Evolutionary conservation across 2,329 filamentous ascomycete genomes (phyloP).

Genomic region (Scolecobasidium constrictum): DNA sequence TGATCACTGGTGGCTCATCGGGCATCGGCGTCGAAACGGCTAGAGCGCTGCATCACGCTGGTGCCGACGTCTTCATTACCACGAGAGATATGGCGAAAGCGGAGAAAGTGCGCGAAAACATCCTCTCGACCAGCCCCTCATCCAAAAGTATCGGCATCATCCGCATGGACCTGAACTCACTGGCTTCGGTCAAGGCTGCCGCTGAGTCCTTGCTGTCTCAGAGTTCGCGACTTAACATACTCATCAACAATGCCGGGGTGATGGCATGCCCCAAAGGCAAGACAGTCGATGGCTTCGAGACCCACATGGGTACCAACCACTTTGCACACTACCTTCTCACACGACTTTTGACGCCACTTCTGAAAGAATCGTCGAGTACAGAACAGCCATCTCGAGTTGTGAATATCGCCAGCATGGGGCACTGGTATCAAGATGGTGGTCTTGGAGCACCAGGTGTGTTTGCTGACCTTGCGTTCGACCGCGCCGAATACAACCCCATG

Average conservation of each 20-base stretch:
- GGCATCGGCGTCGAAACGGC: slow-evolving; percentile 16
- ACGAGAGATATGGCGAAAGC: slow-evolving; percentile 32
- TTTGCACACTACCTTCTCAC: slow-evolving; percentile 44
- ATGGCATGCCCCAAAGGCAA: slow-evolving; percentile 16
- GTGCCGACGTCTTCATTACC: slow-evolving; percentile 34
- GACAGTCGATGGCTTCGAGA: slow-evolving; percentile 33
- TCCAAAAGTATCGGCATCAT: slow-evolving; percentile 15
- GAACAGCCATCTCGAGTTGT: slow-evolving; percentile 37
- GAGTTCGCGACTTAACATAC: slow-evolving; percentile 7
- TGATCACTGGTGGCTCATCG: slow-evolving; percentile 20
- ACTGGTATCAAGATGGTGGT: not conserved
- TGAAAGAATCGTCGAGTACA: slow-evolving; percentile 29
- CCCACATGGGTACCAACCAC: slow-evolving; percentile 43
- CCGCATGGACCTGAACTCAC: slow-evolving; percentile 16
- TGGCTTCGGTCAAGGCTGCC: slow-evolving; percentile 15
- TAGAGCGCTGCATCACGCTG: slow-evolving; percentile 22
- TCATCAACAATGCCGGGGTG: slow-evolving; percentile 12
- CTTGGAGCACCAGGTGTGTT: slow-evolving; percentile 11
- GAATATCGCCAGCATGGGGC: slow-evolving; percentile 4
- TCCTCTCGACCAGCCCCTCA: slow-evolving; percentile 12
- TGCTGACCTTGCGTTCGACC: slow-evolving; percentile 29
- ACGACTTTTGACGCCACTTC: slow-evolving; percentile 33
- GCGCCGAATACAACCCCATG: slow-evolving; percentile 22
- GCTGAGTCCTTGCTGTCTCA: slow-evolving; percentile 16
- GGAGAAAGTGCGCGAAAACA: slow-evolving; percentile 17